Base-by-base conservation (phyloP, 345 rosid species). In the Cochlearia excelsa region DNA sequence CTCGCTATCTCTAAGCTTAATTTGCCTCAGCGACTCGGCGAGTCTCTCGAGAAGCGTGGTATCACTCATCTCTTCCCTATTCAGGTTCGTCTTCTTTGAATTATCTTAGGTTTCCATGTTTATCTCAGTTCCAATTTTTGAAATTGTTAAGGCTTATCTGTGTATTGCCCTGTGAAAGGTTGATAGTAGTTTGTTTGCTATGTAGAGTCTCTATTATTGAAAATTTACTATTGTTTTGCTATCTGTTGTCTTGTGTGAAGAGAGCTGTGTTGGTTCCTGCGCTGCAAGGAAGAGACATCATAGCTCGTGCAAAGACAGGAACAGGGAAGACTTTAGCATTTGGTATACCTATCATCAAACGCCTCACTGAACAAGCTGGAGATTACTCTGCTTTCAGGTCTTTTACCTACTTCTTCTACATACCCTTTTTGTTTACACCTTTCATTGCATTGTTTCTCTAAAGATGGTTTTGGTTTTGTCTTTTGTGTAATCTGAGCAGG, bases 311-410 rank as follows among this genome's bases (percentile, higher is more conserved):
- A 1, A 89, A 89, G 80, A 93, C 99, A 30, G 97, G 99, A 62
- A 93, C 99, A 16, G 99, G 99, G n/a, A 93, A 93, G 87, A 93
- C 97, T 26, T 72, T 93, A 68, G 99, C 99, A 54, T 93, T 93
- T 39, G 99, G 97, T 30, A 89, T 93, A 33, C 99, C 97, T 5
- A 87, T 93, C 50, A 73, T 93, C 37, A 93, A 93, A 76, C 76
- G 74, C 4, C 84, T 93, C 48, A 89, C 91, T 46, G 91, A 86
- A 65, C 81, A 80, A 57, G 66, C 68, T 61, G 82, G 77, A 23
- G 70, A 47, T 45, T 65, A 65, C 62, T 42, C 74, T 53, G 72
- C 81, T 23, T 67, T 52, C 30, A 82, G 95, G 99, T 92, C 28
- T 59, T 66, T 40, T 16, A 16, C 23, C 41, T 16, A 28, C 8